phyloP scores from a whole-genome alignment of 306 rosid genomes.

The Vachellia collinsii region DNA sequence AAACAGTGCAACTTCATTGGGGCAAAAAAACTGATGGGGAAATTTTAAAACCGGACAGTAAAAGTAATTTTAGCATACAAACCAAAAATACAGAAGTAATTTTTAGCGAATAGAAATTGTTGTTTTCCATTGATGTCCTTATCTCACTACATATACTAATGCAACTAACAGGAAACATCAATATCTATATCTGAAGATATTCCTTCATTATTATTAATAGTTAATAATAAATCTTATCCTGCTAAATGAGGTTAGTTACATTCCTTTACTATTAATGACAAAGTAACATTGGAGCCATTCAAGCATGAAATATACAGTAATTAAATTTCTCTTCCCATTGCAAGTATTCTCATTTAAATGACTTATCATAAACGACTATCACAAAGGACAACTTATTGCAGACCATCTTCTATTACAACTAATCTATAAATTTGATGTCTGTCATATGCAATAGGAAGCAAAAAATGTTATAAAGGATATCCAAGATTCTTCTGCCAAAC shows the following conservation, averaged over 20 bases:
- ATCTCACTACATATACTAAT: background rate
- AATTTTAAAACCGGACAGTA: background rate
- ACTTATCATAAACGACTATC: background rate
- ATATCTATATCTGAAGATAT: background rate
- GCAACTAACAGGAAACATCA: background rate
- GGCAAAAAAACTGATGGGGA: background rate
- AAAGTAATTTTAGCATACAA: background rate
- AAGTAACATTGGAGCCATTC: background rate
- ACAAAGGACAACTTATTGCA: constrained; percentile 3
- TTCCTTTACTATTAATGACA: background rate
- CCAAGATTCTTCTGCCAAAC: constrained; percentile 7
- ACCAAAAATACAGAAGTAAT: background rate
- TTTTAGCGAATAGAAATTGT: background rate
- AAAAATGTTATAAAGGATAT: constrained; percentile 15
- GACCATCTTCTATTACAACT: constrained; percentile 5
- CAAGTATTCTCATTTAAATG: background rate
- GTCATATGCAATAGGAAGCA: background rate
- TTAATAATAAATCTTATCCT: background rate
- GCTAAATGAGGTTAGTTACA: background rate
- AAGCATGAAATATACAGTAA: constrained; percentile 1
- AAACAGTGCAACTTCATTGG: background rate
- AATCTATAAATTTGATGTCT: constrained; percentile 4
- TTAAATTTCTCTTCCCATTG: background rate
- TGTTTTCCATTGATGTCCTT: background rate
- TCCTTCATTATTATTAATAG: background rate